A percentile compares a stretch with the other conserved stretches of the same genome.
Conservation (phyloP, 192 early-diverging fungal species). For the Coemansia sp. region DNA sequence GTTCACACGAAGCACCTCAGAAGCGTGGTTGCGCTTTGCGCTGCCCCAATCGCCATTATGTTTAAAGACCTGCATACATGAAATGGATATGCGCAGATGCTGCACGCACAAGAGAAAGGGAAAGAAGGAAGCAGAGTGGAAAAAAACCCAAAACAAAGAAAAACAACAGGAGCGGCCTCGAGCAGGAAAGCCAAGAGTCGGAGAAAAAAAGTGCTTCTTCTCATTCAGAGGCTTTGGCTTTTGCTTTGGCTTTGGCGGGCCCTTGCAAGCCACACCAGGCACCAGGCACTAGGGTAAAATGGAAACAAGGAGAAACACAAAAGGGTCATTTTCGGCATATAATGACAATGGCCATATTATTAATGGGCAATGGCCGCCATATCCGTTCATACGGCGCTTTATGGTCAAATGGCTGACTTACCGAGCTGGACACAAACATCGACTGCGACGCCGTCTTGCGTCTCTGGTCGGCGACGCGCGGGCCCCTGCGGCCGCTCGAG, state of each 20-base stretch:
- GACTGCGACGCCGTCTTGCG: constrained; percentile 39
- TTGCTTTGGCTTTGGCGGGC: too few relatives aligned
- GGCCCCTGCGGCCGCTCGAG: constrained; percentile 8
- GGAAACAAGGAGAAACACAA: too few relatives aligned
- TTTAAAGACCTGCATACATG: not conserved
- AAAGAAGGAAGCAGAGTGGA: not conserved
- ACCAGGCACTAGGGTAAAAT: too few relatives aligned
- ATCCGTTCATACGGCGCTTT: too few relatives aligned
- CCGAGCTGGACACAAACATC: constrained; percentile 32
- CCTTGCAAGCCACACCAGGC: too few relatives aligned
- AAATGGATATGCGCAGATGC: not conserved
- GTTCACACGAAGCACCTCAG: not conserved
- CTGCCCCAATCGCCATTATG: not conserved
- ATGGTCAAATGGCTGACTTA: constrained; percentile 22
- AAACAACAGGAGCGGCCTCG: not conserved
- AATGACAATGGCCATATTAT: not conserved
- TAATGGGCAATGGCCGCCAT: too few relatives aligned
- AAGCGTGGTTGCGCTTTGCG: not conserved
- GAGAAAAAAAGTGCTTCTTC: not conserved
- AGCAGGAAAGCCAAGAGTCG: too few relatives aligned
- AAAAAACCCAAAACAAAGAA: not conserved
- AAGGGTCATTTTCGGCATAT: too few relatives aligned
- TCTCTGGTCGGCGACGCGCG: constrained; percentile 21
- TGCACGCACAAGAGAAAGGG: not conserved
- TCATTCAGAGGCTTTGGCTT: not conserved